Base-by-base conservation (phyloP, 2,329 filamentous ascomycete genomes). In the Claviceps sp. region DNA sequence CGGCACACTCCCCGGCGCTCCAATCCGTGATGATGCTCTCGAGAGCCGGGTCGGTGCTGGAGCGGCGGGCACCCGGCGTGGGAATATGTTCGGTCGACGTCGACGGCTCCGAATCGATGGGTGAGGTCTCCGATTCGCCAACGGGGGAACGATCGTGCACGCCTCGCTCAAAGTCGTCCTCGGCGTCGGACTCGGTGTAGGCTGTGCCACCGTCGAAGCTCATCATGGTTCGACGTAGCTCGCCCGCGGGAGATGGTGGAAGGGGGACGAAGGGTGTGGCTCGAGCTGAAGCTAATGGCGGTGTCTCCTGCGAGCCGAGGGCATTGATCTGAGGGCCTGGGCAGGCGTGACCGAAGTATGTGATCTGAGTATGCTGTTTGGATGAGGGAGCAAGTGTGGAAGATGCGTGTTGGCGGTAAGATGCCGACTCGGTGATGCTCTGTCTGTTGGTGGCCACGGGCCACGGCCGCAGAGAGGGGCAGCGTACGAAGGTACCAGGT, bases 1-100 rank as follows among this genome's bases (percentile, higher is more conserved):
- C 88, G 58, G 88, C 88, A 68, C 87, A 90, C 69, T 97, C 88
- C 54, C 94, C 88, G 16, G 82, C 83, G 2, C 83, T 83, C 86
- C 86, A 93, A 60, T 88, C 83, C 36, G 82, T 82, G 59, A 91
- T 86, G 62, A 85, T 79, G 47, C 84, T 86, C 61, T 85, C 83
- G 58, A 85, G 85, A 57, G 86, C 73, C 50, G 78, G 73, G 66
- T 85, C 82, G 62, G 76, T 77, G 61, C 77, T 80, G 64, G 70
- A 75, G 54, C 77, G 80, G 61, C 85, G 82, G 57, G 80, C 82
- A 60, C 86, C 87, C 49, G 84, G 88, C 47, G 86, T 91, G 20
- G 86, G 86, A 7, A 86, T 90, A 65, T 89, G 86, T 61, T 89
- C 84, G 58, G 75, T 73, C 4, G 77, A 76, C 46, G 80, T 87